These are phyloP conservation scores for Coniosporium apollinis DNA, from an alignment of 495 filamentous ascomycete genomes.

Conservation along the genomic window DNA sequence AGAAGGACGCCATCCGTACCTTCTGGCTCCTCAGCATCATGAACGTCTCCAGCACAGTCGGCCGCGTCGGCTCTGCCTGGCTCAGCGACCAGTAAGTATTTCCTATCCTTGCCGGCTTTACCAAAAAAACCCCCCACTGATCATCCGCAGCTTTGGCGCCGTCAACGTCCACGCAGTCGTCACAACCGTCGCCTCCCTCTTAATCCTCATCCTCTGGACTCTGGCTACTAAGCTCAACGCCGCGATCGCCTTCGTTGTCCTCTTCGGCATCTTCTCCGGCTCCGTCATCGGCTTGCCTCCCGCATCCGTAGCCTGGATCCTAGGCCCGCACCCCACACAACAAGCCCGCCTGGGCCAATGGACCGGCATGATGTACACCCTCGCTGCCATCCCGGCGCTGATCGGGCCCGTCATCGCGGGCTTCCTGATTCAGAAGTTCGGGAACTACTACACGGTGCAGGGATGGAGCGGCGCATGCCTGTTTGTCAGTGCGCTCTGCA, in stretches of 20 bases:
- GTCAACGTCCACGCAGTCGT: conserved; percentile 22
- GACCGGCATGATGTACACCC: conserved; percentile 30
- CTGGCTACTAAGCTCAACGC: conserved; percentile 9
- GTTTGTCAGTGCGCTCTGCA: conserved; percentile 14
- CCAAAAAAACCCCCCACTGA: background rate
- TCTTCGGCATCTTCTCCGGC: conserved; percentile 25
- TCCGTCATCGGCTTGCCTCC: conserved; percentile 27
- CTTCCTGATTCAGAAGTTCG: conserved; percentile 15
- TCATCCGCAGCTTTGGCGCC: conserved; percentile 14
- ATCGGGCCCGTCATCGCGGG: conserved; percentile 27
- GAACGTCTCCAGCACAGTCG: conserved; percentile 25
- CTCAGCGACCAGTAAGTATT: conserved; percentile 13
- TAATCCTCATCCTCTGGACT: conserved; percentile 23
- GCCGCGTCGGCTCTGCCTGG: conserved; percentile 19
- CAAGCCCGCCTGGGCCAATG: conserved; percentile 26
- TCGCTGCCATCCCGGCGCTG: conserved; percentile 20
- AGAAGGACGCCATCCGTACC: conserved; percentile 21
- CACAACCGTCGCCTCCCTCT: conserved; percentile 18
- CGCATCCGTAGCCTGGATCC: conserved; percentile 24
- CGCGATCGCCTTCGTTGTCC: conserved; percentile 24
- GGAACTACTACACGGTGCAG: conserved; percentile 16
- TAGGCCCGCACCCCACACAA: conserved; percentile 8
- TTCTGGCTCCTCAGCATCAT: conserved; percentile 28
- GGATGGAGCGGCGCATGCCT: conserved; percentile 20
- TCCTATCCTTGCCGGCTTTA: no score